Evolutionary conservation across 163 green algal genomes (phyloP), one percentile per base, ranked within the genome.

Genomic region (Chlorella variabilis): DNA sequence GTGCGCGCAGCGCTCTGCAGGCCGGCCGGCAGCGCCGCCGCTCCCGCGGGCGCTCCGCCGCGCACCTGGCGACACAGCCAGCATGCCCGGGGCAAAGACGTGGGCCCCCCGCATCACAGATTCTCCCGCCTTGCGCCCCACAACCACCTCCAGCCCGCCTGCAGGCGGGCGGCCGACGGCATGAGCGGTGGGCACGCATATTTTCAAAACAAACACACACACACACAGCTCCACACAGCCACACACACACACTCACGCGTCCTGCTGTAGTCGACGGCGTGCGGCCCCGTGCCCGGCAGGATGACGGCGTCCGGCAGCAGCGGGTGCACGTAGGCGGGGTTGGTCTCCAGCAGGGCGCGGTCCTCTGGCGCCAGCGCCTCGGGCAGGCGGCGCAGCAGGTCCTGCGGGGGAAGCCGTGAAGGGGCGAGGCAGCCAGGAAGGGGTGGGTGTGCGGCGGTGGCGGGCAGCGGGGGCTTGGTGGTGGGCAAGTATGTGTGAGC

Each of bases 51-150:
- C n/a, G n/a, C n/a, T n/a, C 59, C n/a, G 25, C 8, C 36, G 34
- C 42, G 38, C 42, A 56, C 77, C 77, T 45, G 20, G 34, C 2
- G 68, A 78, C 29, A 81, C 83, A 15, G 90, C 94, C 48, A 97
- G 87, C 51, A 83, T 36, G 39, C 82, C 89, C 18, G 86, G 84
- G 5, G 85, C 82, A 68, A 90, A 91, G 3, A 82, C 66, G 36
- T 93, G 83, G 0, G 94, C 93, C 4, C 94, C 94, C 0, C 91
- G 83, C 81, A 98, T 86, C 45, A 98, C 87, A 0, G 93, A 87
- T 78, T 98, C 94, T 0, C 86, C 94, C 0, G 91, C 85, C 80
- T 91, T 94, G 68, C 94, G 91, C 59, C 80, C 91, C n/a, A 97
- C 78, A 2, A 96, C 59, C 34, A 98, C 90, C 80, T 97, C 91